Evolutionary conservation across 1,284 basidiomycete genomes (phyloP).

Genomic region (Afroboletus lepidellus): DNA sequence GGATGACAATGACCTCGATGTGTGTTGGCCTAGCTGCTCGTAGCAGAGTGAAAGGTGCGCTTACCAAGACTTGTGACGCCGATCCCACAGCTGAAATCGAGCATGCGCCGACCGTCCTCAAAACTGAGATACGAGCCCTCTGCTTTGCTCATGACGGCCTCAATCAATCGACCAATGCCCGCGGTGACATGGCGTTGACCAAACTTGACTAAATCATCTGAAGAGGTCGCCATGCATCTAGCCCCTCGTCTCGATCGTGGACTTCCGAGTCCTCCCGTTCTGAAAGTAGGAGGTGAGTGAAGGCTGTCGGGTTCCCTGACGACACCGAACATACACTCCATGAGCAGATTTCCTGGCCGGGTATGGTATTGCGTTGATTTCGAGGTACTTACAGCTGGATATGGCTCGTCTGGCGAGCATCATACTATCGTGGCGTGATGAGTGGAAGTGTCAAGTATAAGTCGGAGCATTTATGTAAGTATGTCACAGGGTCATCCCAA

Average conservation of each 20-base stretch:
- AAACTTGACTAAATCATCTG: slow-evolving; percentile 39
- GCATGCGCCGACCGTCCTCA: slow-evolving; percentile 66
- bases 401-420: slow-evolving; percentile 17
- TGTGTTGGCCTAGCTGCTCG: slow-evolving; percentile 1
- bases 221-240: slow-evolving; percentile 23
- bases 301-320: neutral
- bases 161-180: slow-evolving; percentile 64
- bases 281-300: slow-evolving; percentile 7
- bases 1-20: slow-evolving; percentile 82
- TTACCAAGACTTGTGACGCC: slow-evolving; percentile 77
- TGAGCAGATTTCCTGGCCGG: neutral
- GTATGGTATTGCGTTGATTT: neutral
- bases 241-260: neutral
- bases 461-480: too few species aligned
- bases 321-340: slow-evolving; percentile 15
- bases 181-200: slow-evolving; percentile 68
- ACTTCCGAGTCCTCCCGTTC: neutral
- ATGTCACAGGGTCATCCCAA: slow-evolving; percentile 35
- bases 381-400: neutral
- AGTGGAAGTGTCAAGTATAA: too few species aligned
- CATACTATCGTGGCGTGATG: neutral
- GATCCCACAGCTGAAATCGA: slow-evolving; percentile 89
- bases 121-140: slow-evolving; percentile 75
- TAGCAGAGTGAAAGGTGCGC: slow-evolving; percentile 17
- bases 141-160: slow-evolving; percentile 76